Evolutionary conservation across 2,329 filamentous ascomycete species (phyloP).

Genomic region (Erysiphe pulchra): DNA sequence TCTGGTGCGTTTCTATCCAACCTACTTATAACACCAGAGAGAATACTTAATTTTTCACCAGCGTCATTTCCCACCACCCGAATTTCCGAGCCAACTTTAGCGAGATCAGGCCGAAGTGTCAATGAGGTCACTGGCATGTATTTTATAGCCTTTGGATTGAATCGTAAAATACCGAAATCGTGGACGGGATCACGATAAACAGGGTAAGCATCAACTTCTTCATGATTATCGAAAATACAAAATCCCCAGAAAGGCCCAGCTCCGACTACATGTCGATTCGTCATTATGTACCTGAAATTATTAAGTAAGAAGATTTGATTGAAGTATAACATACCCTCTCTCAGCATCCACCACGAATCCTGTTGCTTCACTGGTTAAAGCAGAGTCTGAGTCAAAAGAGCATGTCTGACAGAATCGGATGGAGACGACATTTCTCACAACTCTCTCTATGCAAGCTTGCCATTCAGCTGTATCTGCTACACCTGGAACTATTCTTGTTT

Average conservation of each 20-base stretch:
- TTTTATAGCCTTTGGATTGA: constrained; percentile 86
- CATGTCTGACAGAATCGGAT: constrained; percentile 97
- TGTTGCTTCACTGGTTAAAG: constrained; percentile 82
- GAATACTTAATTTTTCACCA: constrained; percentile 90
- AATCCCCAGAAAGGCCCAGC: constrained; percentile 95
- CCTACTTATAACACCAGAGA: constrained; percentile 90
- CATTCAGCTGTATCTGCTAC: constrained; percentile 47
- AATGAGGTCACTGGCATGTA: constrained; percentile 81
- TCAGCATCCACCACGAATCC: constrained; percentile 94
- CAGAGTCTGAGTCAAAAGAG: constrained; percentile 91
- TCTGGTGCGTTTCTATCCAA: constrained; percentile 92
- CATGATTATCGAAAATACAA: constrained; percentile 96
- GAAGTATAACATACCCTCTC: constrained; percentile 27
- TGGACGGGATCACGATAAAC: constrained; percentile 97
- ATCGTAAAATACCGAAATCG: constrained; percentile 91
- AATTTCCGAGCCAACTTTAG: constrained; percentile 79
- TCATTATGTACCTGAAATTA: constrained; percentile 41
- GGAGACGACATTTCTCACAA: constrained; percentile 90
- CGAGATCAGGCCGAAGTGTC: constrained; percentile 59
- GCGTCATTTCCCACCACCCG: constrained; percentile 96
- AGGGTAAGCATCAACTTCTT: constrained; percentile 83
- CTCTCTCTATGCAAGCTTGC: constrained; percentile 85
- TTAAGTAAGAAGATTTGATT: background rate
- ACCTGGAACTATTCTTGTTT: constrained; percentile 15
- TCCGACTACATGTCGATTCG: constrained; percentile 81